Evolutionary conservation across 345 rosid genomes (phyloP), one percentile per base, ranked within the genome.

Genomic region (Cardiospermum halicacabum): DNA sequence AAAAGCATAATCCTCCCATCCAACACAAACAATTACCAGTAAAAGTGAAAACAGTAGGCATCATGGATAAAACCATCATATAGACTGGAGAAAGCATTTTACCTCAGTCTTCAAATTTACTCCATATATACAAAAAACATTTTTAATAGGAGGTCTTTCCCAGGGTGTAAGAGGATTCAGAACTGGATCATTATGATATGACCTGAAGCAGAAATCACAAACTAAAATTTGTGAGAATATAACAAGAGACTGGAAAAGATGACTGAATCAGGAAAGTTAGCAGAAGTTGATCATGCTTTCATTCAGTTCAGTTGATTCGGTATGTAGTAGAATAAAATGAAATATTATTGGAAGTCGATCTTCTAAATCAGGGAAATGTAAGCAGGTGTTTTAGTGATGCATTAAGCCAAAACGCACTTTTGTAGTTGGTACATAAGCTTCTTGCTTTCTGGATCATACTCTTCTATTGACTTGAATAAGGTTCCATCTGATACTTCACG

Each of bases 101-200:
- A 87, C 99, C 99, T 91, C 97, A 11, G 99, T 94, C 88, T 77
- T 94, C 58, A 64, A 72, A 75, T 94, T 91, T 69, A 84, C 49
- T 69, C 99, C 97, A 76, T 91, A 91, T 76, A 94, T 91, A 78
- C 99, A 94, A 70, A 94, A 94, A 48, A 89, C 81, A 76, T 94
- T 94, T 81, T 84, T 91, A 45, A 91, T 84, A 65, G 99, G 99
- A 53, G 99, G 99, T 68, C 99, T 89, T 55, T 94, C 99, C 97
- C 97, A 94, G 50, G 99, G 97, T 45, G 96, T 81, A 31, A 94
- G 89, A 69, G 99, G 97, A 83, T 94, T 91, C 66, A 87, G 69
- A 72, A 94, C 88, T 74, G 91, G 96, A 78, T 94, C 91, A 56
- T 74, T 77, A 68, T 80, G 96, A 78, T 94, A 91, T 72, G 83